Percentiles rank a stretch among this genome's conserved stretches.
phyloP scores from a whole-genome alignment of 2,329 filamentous ascomycete genomes.

The Penicillium sp. region DNA sequence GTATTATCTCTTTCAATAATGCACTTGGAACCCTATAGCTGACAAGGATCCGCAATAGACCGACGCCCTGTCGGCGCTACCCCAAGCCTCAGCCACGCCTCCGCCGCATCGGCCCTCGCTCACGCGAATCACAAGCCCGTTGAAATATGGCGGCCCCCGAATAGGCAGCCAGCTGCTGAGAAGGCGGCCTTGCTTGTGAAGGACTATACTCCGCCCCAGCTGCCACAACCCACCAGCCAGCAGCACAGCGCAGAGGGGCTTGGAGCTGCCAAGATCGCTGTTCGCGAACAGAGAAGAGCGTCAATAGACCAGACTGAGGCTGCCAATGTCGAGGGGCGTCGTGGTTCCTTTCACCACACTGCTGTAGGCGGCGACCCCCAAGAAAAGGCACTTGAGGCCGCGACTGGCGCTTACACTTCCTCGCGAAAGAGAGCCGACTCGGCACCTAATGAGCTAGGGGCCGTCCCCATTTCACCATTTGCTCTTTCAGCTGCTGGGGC shows the following conservation, averaged over 20 bases:
- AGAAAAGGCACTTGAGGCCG: constrained; percentile 67
- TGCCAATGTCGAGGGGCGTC: constrained; percentile 14
- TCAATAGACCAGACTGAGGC: constrained; percentile 13
- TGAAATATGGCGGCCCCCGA: constrained; percentile 61
- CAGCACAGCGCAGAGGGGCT: constrained; percentile 62
- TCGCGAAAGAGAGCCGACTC: constrained; percentile 63
- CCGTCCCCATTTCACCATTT: constrained; percentile 48
- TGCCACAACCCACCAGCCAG: constrained; percentile 43
- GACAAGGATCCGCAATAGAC: constrained; percentile 19
- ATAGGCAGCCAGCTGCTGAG: constrained; percentile 57
- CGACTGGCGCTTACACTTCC: constrained; percentile 68
- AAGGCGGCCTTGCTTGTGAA: constrained; percentile 58
- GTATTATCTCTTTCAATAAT: constrained; percentile 1
- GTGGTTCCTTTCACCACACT: constrained; percentile 39
- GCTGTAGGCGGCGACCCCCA: constrained; percentile 53
- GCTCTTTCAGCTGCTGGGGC: constrained; percentile 70
- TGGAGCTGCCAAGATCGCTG: constrained; percentile 69
- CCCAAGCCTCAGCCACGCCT: constrained; percentile 53
- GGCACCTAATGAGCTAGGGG: constrained; percentile 48
- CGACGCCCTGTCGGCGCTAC: constrained; percentile 51
- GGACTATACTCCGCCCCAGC: constrained; percentile 50
- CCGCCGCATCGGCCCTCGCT: constrained; percentile 71
- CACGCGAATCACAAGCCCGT: constrained; percentile 64
- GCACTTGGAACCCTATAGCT: neutral
- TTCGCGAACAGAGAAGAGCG: constrained; percentile 28